Evolutionary conservation across 768 basidiomycete genomes (phyloP), one percentile per base, ranked within the genome.

Genomic region (Auricularia sp.): DNA sequence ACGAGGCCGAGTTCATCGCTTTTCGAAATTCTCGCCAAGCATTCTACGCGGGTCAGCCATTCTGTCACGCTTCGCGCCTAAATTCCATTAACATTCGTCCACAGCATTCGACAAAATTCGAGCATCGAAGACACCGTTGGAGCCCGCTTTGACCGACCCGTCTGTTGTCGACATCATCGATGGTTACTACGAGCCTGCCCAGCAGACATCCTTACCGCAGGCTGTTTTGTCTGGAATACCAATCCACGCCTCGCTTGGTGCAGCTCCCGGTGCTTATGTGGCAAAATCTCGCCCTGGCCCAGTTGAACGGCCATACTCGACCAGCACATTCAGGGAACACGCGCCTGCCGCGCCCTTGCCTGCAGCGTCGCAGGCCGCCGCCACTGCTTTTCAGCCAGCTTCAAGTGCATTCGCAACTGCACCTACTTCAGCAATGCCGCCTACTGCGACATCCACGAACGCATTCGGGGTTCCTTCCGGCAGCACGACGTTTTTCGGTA

Each of bases 1-100:
- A 88, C 44, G 95, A 98, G 71, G 83, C 98, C 58, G 96, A 99
- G 74, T 97, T 99, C 86, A 87, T 92, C 36, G 87, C 97, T 1
- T 99, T 98, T 75, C 91, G 3, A 71, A 71, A 53, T 61, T 74
- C 11, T 64, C 70, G 14, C 71, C 73, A 47, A 68, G 74, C 66
- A 61, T 67, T 54, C 68, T 71, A 60, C 68, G 75, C 36, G 68
- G 74, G 53, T 56, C 73, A 23, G 64, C 66, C 67, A 77, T 54
- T 68, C 70, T 14, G 71, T 69, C 61, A 70, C 76, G 51, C 65
- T 78, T 21, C 76, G 76, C 4, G 76, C 74, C 62, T 74, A 75
- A 59, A 71, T 29, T 29, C 29, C 73, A 44, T 72, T 72, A 59
- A 71, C 67, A 18, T 68, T 71, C 72, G 56, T 65, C 67, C 29